Conservation (phyloP, 257 asterid species). For the Plectranthus barbatus region DNA sequence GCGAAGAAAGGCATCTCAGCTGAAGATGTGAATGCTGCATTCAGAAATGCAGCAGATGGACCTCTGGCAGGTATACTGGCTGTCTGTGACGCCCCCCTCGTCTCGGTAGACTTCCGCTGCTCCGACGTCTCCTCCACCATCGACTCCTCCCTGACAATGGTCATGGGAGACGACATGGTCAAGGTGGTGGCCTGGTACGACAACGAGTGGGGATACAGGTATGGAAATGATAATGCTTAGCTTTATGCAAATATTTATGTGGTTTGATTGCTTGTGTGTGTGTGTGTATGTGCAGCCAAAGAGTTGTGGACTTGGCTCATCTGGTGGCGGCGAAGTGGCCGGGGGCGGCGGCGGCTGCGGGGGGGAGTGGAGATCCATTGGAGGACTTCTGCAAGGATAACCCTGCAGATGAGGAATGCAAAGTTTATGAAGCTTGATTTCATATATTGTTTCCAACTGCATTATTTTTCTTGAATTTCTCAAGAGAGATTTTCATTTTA, state of each 20-base stretch:
- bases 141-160: constrained; percentile 88
- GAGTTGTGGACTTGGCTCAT: constrained; percentile 91
- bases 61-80: constrained; percentile 63
- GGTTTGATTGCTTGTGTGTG: too few relatives aligned
- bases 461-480: too few relatives aligned
- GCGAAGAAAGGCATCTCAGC: constrained; percentile 76
- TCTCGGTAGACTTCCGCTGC: constrained; percentile 78
- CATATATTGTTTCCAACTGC: too few relatives aligned
- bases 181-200: constrained; percentile 97
- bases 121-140: constrained; percentile 71
- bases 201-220: constrained; percentile 90
- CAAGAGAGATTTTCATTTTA: background rate
- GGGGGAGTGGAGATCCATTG: constrained; percentile 69
- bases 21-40: constrained; percentile 79
- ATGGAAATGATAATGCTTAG: too few relatives aligned
- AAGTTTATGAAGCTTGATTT: constrained; percentile 54
- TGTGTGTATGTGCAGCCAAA: constrained; percentile 88
- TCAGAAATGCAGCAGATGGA: constrained; percentile 81
- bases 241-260: too few relatives aligned
- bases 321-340: constrained; percentile 80
- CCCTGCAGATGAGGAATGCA: constrained; percentile 81
- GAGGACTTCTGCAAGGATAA: constrained; percentile 68
- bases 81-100: constrained; percentile 58
- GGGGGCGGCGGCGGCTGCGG: constrained; percentile 29
- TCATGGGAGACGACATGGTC: constrained; percentile 95